Conservation (phyloP, 1,284 basidiomycete genomes). For the Irpex sp. region DNA sequence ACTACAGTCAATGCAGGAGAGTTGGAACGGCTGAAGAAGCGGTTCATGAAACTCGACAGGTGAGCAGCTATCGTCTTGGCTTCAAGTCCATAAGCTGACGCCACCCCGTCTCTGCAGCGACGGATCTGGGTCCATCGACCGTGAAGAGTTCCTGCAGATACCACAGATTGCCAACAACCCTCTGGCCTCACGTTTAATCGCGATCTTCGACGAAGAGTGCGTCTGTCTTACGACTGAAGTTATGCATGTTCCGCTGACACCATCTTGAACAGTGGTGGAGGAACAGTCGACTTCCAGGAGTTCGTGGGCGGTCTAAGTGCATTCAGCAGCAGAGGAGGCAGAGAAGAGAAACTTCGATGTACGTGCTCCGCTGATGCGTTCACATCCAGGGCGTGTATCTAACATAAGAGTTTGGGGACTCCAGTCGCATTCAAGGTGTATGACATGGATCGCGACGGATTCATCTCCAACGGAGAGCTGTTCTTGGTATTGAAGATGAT, state of each 20-base stretch:
- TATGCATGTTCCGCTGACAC: background rate
- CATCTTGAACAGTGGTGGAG: conserved; percentile 70
- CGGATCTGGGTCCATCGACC: conserved; percentile 96
- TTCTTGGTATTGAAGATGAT: conserved; percentile 99
- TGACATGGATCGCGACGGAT: conserved; percentile 94
- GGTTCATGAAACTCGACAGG: conserved; percentile 99
- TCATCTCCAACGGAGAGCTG: conserved; percentile 93
- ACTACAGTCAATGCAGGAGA: conserved; percentile 84
- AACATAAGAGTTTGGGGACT: background rate
- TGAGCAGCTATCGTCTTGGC: conserved; percentile 23
- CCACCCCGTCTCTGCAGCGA: conserved; percentile 50
- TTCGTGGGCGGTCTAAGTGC: conserved; percentile 97
- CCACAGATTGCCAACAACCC: conserved; percentile 99
- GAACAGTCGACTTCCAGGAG: conserved; percentile 98
- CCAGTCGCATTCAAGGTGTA: conserved; percentile 96
- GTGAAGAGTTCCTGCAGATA: conserved; percentile 98
- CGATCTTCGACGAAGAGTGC: conserved; percentile 99
- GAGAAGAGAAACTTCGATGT: conserved; percentile 98
- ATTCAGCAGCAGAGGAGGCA: conserved; percentile 92
- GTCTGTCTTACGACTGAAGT: conserved; percentile 27
- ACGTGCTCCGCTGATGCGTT: conserved; percentile 29
- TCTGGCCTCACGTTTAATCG: conserved; percentile 95
- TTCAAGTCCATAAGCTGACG: background rate
- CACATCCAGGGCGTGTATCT: background rate
- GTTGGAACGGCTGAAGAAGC: conserved; percentile 93